Evolutionary conservation across 2,329 filamentous ascomycete genomes (phyloP), one percentile per base, ranked within the genome.

Genomic region (Colletotrichum horii): DNA sequence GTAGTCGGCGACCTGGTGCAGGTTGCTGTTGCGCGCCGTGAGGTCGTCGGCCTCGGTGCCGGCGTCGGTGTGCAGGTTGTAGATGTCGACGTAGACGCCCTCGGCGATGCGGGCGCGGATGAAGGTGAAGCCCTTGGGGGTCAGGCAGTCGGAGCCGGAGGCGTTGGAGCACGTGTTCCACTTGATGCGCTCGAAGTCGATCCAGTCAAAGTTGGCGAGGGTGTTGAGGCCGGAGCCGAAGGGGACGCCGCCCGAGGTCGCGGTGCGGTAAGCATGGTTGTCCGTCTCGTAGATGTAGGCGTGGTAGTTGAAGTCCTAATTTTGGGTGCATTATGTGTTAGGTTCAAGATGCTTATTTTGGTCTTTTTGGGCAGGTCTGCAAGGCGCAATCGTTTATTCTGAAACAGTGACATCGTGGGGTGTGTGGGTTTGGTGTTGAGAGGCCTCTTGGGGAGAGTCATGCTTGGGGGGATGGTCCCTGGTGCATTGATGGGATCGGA

Each of bases 61-160:
- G 22, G 93, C 93, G 80, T 94, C 93, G 2, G 92, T 85, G 81
- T 94, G 93, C 8, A 94, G 79, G 80, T 94, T 94, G 85, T 94
- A 94, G 9, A 90, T 84, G 80, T 94, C 92, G 28, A 93, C 82
- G 75, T 89, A 92, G 9, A 91, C 87, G 19, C 88, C 88, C 43
- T 87, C 84, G 11, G 86, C 87, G 16, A 93, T 78, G 24, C 86
- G 83, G 55, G 89, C 82, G 15, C 91, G 89, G 91, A 94, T 93
- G 64, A 91, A 91, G 1, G 92, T 93, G 82, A 93, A 94, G 16
- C 93, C 93, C 82, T 94, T 94, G 26, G 92, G 93, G 1, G 92
- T 94, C 77, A 94, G 83, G 80, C 93, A 94, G 81, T 94, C 93
- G 2, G 82, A 79, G 1, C 87, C 87, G 1, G 89, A 90, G 43